Base-by-base conservation (phyloP, 1,139 yeast genomes). In the Yamadazyma triangularis region DNA sequence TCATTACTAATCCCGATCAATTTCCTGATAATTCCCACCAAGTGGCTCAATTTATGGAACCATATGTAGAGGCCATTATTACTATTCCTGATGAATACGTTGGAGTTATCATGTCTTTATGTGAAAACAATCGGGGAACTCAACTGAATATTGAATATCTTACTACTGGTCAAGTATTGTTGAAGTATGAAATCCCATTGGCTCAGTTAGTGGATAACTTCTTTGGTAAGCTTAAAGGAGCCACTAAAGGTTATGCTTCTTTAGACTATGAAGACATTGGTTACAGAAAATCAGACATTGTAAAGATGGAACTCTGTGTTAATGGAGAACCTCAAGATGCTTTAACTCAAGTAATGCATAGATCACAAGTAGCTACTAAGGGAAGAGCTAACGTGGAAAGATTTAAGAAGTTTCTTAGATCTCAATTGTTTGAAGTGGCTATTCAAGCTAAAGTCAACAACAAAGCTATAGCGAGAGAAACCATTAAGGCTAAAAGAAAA, bases 251-350 rank as follows among this genome's bases (percentile, higher is more conserved):
- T 1, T 91, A 86, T 56, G 98, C 96, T 0, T 83, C 96, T 0
- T 64, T 91, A 34, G 98, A 91, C 56, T 91, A 91, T 50, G 97
- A 91, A 48, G 97, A 91, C 51, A 79, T 84, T 2, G 98, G 97
- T 0, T 91, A 88, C 56, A 69, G 64, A 41, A 71, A 76, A 23
- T 77, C 95, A 1, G 89, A 85, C 48, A 76, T 91, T 21, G 91
- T 86, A 25, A 91, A 91, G 50, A 64, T 91, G 63, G 96, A 89
- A 51, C 69, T 91, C 27, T 67, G 93, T 40, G 95, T 91, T 8
- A 91, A 91, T 53, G 96, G 96, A 2, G 78, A 68, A 29, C 78
- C 95, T 12, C 86, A 91, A 30, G 98, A 91, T 63, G 97, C 98
- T 0, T 67, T 91, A 32, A 87, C 96, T 0, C 91, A 86, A 34